These are phyloP conservation scores for Tarenaya hassleriana DNA, from an alignment of 345 rosid species.

Conservation along the genomic window DNA sequence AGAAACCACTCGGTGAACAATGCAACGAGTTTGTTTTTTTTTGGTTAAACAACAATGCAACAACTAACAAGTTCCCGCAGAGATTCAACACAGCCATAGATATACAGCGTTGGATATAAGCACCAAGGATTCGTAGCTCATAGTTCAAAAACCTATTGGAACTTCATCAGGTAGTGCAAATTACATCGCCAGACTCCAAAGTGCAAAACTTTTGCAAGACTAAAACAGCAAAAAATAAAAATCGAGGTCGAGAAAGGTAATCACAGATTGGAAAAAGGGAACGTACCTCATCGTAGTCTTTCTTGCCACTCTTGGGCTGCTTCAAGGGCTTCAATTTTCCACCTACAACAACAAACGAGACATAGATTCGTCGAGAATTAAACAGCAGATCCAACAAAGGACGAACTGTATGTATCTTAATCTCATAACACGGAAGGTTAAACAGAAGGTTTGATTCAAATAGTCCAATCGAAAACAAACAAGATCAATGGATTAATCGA, in stretches of 20 bases:
- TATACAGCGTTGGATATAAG: too few relatives aligned
- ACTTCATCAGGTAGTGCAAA: not conserved
- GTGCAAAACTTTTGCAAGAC: not conserved
- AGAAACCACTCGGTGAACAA: too few relatives aligned
- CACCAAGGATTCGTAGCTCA: too few relatives aligned
- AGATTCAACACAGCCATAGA: too few relatives aligned
- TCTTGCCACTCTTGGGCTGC: constrained; percentile 59
- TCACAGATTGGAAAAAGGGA: not conserved
- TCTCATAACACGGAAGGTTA: not conserved
- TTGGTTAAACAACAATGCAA: too few relatives aligned
- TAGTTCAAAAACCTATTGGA: too few relatives aligned
- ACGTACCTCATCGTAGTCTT: constrained; percentile 71
- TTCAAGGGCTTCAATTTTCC: constrained; percentile 88
- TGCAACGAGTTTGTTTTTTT: too few relatives aligned
- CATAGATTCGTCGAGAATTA: not conserved
- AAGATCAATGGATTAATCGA: not conserved
- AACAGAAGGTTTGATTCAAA: not conserved
- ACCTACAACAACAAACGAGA: constrained; percentile 29
- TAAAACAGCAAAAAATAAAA: too few relatives aligned
- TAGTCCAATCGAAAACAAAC: constrained; percentile 3
- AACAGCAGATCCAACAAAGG: not conserved
- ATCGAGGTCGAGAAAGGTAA: not conserved
- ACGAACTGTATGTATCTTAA: not conserved
- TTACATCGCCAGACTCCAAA: not conserved
- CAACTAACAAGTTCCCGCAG: too few relatives aligned